Evolutionary conservation across 495 filamentous ascomycete species (phyloP), one percentile per base, ranked within the genome.

Genomic region (Haplographium delicatum): DNA sequence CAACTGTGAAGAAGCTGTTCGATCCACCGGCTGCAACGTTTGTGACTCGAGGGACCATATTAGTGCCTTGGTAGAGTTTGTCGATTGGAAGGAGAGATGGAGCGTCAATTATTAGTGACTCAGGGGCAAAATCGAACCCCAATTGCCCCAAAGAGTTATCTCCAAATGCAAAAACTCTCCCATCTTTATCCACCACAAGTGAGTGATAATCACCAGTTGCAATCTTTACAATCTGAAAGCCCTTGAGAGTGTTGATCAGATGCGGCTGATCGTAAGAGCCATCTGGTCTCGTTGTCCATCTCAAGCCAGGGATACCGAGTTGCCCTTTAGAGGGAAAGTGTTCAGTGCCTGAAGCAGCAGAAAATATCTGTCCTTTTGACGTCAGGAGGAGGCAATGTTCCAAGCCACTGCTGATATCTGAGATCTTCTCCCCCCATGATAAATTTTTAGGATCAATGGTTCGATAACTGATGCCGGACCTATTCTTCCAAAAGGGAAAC

Each of bases 201-300:
- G 89, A 91, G 65, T 98, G 93, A 54, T 84, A 84, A 62, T 95
- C 90, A 23, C 93, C 93, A 9, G 88, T 64, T 0, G 91, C 90
- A 49, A 97, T 82, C 42, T 84, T 72, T 6, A 70, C 65, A 31
- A 95, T 81, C 24, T 80, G 73, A 38, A 76, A 51, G 4, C 79
- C 83, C 35, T 76, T 78, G 3, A 87, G 66, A 0, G 80, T 76
- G 13, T 67, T 76, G 41, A 91, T 68, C 59, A 95, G 88, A 58
- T 96, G 87, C 15, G 81, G 85, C 47, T 79, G 70, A 59, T 96
- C 89, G 50, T 85, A 93, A 2, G 84, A 74, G 0, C 88, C 91
- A 24, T 76, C 70, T 4, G 91, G 91, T 19, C 86, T 76, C 2
- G 84, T 89, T 2, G 72, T 67, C 84, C 86, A 97, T 2, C 78